Conservation (phyloP, 2,329 filamentous ascomycete genomes). For the Neocatenulostroma microsporum region DNA sequence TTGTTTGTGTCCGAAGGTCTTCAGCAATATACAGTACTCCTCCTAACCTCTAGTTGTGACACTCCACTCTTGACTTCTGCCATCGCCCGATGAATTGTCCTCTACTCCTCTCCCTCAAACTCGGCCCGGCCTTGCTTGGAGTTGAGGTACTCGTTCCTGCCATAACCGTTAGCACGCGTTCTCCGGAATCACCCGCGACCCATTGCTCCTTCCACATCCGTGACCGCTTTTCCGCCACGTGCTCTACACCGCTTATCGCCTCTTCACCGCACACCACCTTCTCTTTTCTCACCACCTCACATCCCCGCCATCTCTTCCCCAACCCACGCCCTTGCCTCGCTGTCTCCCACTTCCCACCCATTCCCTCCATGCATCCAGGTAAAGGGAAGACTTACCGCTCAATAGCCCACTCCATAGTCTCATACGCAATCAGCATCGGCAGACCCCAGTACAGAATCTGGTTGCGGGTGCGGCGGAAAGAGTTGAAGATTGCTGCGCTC, state of each 20-base stretch:
- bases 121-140: constrained; percentile 63
- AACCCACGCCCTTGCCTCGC: background rate
- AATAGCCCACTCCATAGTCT: constrained; percentile 80
- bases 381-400: constrained; percentile 67
- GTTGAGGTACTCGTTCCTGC: constrained; percentile 72
- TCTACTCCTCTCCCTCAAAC: no score
- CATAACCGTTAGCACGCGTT: background rate
- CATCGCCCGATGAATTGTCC: no score
- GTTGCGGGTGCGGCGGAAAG: constrained; percentile 72
- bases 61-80: no score
- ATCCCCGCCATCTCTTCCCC: no score
- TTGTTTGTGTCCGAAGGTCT: no score
- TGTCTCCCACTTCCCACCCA: background rate
- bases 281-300: background rate
- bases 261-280: background rate
- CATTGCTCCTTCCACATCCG: background rate
- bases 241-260: no score
- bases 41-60: no score
- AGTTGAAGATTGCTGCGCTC: constrained; percentile 89
- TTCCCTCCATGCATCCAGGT: background rate
- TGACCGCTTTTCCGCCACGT: no score
- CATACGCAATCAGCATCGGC: constrained; percentile 70
- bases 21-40: no score
- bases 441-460: constrained; percentile 88
- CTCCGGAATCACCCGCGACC: background rate